Base-by-base conservation (phyloP, 495 filamentous ascomycete genomes). In the Penicillium robsamsonii region DNA sequence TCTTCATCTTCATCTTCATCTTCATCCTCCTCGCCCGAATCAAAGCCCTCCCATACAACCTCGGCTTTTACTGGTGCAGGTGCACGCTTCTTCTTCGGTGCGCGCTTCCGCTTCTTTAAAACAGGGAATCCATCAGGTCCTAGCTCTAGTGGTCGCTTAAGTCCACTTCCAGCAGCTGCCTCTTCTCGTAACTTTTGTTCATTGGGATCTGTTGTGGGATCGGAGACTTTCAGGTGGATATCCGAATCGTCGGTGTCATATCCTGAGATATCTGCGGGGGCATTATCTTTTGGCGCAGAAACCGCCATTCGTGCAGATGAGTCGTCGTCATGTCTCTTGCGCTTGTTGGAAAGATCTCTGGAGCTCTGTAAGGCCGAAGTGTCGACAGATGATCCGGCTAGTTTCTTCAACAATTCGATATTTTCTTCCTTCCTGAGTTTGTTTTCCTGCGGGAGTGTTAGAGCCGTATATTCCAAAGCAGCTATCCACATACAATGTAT, bases 341-440 rank as follows among this genome's bases (percentile, higher is more conserved):
- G 69, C 61, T 74, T 78, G n/a, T 74, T 78, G n/a, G 92, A 92
- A 6, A 97, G 70, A 45, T 83, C 85, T 60, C 81, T 88, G 38
- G 84, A 88, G 63, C 90, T 96, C 38, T 82, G 79, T 38, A 96
- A 84, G 18, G 87, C 75, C 35, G 82, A 88, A 15, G 90, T 96
- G 65, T 97, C 92, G 47, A 94, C 83, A 63, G 87, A 92, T 12
- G 84, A 77, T 41, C 81, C 76, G 27, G 89, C 86, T 6, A 98
- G 78, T 67, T 91, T 91, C 68, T 89, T 89, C 47, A 97, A 80
- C 18, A 98, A 74, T 50, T 85, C 88, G 9, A 88, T 73, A 67
- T 91, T 96, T 64, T 97, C 94, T 66, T 98, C 94, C 69, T 97
- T 97, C 66, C 82, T 87, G 7, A 97, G 76, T 79, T 98, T 98